Conservation (phyloP, 2,329 filamentous ascomycete species). For the Paraphaeosphaeria minitans region DNA sequence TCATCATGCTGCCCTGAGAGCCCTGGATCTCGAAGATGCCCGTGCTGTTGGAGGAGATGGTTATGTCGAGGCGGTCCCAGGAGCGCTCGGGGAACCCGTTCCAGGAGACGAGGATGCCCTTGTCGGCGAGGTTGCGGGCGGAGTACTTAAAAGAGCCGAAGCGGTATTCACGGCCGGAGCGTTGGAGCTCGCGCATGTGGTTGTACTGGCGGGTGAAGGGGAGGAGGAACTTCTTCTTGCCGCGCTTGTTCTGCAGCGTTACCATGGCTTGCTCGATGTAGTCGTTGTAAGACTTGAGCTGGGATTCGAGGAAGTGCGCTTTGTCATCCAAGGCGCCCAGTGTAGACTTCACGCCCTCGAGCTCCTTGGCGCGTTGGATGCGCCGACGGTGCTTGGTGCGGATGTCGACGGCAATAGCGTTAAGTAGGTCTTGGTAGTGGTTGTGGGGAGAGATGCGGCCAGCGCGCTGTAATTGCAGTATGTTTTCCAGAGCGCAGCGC, state of each 20-base stretch:
- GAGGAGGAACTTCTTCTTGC: conserved; percentile 89
- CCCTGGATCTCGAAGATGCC: conserved; percentile 94
- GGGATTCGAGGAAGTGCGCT: conserved; percentile 88
- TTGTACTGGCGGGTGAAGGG: conserved; percentile 99
- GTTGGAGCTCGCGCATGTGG: conserved; percentile 93
- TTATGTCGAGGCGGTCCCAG: conserved; percentile 91
- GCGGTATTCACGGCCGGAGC: conserved; percentile 89
- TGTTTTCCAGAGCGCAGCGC: conserved; percentile 89
- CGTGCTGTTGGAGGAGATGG: conserved; percentile 91
- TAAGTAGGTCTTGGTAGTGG: conserved; percentile 96
- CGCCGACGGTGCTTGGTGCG: conserved; percentile 93
- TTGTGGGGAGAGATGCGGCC: conserved; percentile 87
- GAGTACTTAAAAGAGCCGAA: conserved; percentile 99
- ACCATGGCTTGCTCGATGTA: conserved; percentile 99
- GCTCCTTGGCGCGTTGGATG: conserved; percentile 86
- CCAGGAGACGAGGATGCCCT: conserved; percentile 94
- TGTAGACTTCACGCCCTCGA: conserved; percentile 81
- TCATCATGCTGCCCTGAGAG: conserved; percentile 89
- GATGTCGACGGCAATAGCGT: conserved; percentile 95
- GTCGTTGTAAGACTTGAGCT: conserved; percentile 97
- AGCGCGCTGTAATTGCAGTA: conserved; percentile 83
- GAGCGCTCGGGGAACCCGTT: conserved; percentile 79
- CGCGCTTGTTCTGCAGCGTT: conserved; percentile 95
- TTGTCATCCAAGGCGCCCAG: conserved; percentile 80
- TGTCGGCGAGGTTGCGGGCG: conserved; percentile 84